Conservation (phyloP, 208 protist species). For the Trypanosoma conorhini region DNA sequence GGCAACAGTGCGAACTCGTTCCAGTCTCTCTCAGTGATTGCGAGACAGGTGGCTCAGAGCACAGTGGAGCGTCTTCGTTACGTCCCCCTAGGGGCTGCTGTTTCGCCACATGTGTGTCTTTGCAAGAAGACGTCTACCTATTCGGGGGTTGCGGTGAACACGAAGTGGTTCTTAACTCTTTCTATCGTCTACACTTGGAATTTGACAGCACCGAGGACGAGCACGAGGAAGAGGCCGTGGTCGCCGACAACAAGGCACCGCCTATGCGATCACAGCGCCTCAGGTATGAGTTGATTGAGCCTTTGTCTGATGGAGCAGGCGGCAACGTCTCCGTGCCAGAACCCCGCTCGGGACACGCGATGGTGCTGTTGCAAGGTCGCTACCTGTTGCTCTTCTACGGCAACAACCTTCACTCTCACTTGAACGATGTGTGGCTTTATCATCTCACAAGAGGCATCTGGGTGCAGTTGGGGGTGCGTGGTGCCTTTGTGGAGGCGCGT, state of each 20-base stretch:
- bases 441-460: constrained; percentile 16
- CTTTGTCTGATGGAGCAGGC: neutral
- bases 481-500: constrained; percentile 9
- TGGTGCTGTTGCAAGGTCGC: constrained; percentile 1
- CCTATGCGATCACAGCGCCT: neutral
- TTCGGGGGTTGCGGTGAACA: constrained; percentile 19
- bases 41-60: neutral
- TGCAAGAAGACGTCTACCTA: constrained; percentile 16
- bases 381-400: constrained; percentile 29
- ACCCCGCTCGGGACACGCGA: constrained; percentile 21
- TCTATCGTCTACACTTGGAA: constrained; percentile 22
- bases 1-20: constrained; percentile 20
- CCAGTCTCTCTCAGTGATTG: neutral
- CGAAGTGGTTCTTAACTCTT: constrained; percentile 6
- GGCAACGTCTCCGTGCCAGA: neutral
- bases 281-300: constrained; percentile 17
- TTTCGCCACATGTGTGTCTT: constrained; percentile 17
- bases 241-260: neutral
- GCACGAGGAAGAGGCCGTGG: neutral
- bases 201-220: neutral
- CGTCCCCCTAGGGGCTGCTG: constrained; percentile 11
- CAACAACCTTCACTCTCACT: constrained; percentile 16
- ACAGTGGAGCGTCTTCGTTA: neutral
- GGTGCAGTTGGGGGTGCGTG: constrained; percentile 14
- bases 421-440: constrained; percentile 25